Conservation (phyloP, 108 stramenopile species). For the Seminavis robusta region DNA sequence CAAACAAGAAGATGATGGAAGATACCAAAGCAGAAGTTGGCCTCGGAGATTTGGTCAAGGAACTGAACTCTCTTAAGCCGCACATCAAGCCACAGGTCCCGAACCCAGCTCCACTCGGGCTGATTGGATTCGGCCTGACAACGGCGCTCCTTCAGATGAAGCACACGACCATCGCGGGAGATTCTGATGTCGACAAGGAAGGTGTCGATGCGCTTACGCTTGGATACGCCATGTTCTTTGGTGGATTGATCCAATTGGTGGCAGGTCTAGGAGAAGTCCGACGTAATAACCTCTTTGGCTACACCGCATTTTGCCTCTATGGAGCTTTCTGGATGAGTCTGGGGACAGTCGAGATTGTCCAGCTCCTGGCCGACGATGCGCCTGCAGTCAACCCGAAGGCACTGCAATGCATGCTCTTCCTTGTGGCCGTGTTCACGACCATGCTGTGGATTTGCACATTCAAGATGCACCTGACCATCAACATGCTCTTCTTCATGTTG, state of each 20-base stretch:
- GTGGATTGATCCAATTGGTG: constrained; percentile 36
- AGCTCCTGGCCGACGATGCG: constrained; percentile 7
- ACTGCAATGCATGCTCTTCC: constrained; percentile 23
- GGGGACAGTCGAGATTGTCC: constrained; percentile 23
- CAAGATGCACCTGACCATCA: constrained; percentile 26
- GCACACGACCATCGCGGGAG: constrained; percentile 26
- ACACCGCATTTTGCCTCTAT: constrained; percentile 37
- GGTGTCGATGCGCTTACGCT: constrained; percentile 19
- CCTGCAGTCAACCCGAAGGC: constrained; percentile 24
- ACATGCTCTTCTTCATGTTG: constrained; percentile 22
- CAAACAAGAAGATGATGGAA: too few species aligned
- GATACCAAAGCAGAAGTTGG: too few species aligned
- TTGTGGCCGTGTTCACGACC: constrained; percentile 19
- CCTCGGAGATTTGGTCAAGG: constrained; percentile 1
- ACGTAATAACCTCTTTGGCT: constrained; percentile 39
- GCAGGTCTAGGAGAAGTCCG: constrained; percentile 34
- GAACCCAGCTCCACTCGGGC: constrained; percentile 44
- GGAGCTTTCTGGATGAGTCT: constrained; percentile 46
- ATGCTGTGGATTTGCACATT: constrained; percentile 36
- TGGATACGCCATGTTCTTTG: constrained; percentile 44
- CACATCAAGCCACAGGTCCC: constrained; percentile 29
- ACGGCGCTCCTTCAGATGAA: constrained; percentile 34
- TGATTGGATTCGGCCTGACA: constrained; percentile 41
- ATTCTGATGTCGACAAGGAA: constrained; percentile 14
- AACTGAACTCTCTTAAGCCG: constrained; percentile 7